phyloP scores from a whole-genome alignment of 768 basidiomycete genomes.

The Strobilomyces echinocephalus region DNA sequence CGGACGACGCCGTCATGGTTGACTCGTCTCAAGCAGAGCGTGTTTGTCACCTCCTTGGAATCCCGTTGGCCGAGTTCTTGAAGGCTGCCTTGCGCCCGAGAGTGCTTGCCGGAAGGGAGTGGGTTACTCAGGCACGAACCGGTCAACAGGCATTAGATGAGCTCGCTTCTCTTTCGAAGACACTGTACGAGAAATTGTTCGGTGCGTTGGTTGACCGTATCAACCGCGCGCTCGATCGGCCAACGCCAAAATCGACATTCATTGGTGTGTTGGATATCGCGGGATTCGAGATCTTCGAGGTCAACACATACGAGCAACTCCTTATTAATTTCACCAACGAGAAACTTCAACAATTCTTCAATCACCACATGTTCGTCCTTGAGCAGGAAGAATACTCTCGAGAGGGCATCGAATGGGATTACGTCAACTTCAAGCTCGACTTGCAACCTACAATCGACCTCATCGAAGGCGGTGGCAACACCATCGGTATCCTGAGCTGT shows the following conservation, averaged over 20 bases:
- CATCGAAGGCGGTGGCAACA: slow-evolving; percentile 70
- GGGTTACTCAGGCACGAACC: slow-evolving; percentile 92
- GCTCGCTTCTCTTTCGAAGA: slow-evolving; percentile 87
- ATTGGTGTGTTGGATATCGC: slow-evolving; percentile 99
- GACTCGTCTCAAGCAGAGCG: slow-evolving; percentile 83
- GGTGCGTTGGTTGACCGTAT: slow-evolving; percentile 91
- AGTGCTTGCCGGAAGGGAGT: slow-evolving; percentile 91
- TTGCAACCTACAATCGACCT: slow-evolving; percentile 98
- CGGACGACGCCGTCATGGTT: slow-evolving; percentile 74
- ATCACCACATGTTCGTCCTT: slow-evolving; percentile 99
- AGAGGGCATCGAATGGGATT: slow-evolving; percentile 96
- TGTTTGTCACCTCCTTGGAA: slow-evolving; percentile 86
- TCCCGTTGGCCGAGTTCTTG: slow-evolving; percentile 82
- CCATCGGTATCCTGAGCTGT: slow-evolving; percentile 86
- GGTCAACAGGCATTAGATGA: slow-evolving; percentile 91
- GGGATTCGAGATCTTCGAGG: slow-evolving; percentile 95
- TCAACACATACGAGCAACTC: slow-evolving; percentile 95
- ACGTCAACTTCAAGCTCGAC: slow-evolving; percentile 96
- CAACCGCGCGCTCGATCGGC: slow-evolving; percentile 90
- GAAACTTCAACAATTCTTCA: slow-evolving; percentile 96
- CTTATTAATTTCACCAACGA: slow-evolving; percentile 99
- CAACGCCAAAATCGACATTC: slow-evolving; percentile 86
- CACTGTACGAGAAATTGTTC: slow-evolving; percentile 95
- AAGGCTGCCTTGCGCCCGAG: slow-evolving; percentile 85
- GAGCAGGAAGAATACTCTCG: slow-evolving; percentile 98